phyloP scores from a whole-genome alignment of 202 grass and related monocot species.

The Alloteropsis angusta region DNA sequence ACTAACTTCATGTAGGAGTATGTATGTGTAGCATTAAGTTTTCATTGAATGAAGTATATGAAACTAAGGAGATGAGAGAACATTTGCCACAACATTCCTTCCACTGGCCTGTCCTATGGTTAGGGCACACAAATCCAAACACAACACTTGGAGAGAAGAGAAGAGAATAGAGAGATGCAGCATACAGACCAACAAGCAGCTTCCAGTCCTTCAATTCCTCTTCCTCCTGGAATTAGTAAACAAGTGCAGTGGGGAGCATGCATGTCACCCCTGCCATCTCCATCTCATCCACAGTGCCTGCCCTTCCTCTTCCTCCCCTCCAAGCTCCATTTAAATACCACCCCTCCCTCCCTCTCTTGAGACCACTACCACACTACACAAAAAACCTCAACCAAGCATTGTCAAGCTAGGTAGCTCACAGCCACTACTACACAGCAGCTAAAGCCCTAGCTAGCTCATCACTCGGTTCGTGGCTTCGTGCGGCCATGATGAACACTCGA shows the following conservation, averaged over 20 bases:
- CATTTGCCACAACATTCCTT: constrained; percentile 39
- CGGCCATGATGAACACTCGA: constrained; percentile 37
- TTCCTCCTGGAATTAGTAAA: constrained; percentile 34
- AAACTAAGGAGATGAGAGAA: constrained; percentile 26
- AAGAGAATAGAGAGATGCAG: neutral
- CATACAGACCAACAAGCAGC: constrained; percentile 20
- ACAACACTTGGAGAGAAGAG: constrained; percentile 19
- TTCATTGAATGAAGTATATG: constrained; percentile 32
- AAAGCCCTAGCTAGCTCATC: constrained; percentile 16
- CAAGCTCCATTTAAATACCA: constrained; percentile 51
- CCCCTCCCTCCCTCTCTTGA: constrained; percentile 23
- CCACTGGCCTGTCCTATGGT: constrained; percentile 25
- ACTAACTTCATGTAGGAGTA: too few relatives aligned
- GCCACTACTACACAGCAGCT: neutral
- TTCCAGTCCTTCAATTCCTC: constrained; percentile 6
- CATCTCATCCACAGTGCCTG: constrained; percentile 40
- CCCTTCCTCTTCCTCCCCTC: neutral
- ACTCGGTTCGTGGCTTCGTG: neutral
- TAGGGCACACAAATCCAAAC: constrained; percentile 47
- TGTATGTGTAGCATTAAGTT: neutral
- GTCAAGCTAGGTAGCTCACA: neutral
- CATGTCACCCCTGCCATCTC: constrained; percentile 30
- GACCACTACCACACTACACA: constrained; percentile 21
- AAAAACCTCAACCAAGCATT: constrained; percentile 19
- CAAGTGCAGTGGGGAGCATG: constrained; percentile 27